Base-by-base conservation (phyloP, 2,329 filamentous ascomycete species). In the Huntiella savannae region DNA sequence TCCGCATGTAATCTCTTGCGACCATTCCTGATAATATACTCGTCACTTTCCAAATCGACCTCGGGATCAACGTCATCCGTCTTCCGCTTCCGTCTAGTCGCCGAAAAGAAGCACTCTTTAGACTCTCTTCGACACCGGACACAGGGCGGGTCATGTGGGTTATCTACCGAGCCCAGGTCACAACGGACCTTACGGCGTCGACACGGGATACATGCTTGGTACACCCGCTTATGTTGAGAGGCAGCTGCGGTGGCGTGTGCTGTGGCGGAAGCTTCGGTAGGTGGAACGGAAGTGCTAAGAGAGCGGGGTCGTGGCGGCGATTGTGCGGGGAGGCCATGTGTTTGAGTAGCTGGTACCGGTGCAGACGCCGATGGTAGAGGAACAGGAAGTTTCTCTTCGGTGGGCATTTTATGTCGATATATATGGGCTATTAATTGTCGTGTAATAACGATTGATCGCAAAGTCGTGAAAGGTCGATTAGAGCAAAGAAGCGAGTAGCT, bases 101-200 rank as follows among this genome's bases (percentile, higher is more conserved):
- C 84, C 52, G 86, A 93, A 68, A 98, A 98, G 70, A 81, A 93
- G 67, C 91, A 98, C 56, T 94, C 81, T 62, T 96, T 96, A 65
- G 80, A 85, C 67, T 98, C 91, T 54, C 91, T 79, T 45, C 86
- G 80, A 60, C 91, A 98, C 58, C 91, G 78, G 50, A 88, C 82
- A 61, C 91, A 98, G 2, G 91, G 91, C 47, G 88, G 88, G 55
- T 93, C 85, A 62, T 87, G 78, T 17, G 91, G 91, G 56, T 91
- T 88, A 63, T 96, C 91, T 58, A 96, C 88, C 56, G 79, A 81
- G 48, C 73, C 73, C 5, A 78, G 62, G 53, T 77, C 73, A 59
- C 71, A 77, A 49, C 73, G 68, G 19, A 78, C 72, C 58, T 77
- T 77, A 53, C 72, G 67, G 3, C 71, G 68, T 13, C 73, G 70